Percentiles rank a stretch among this genome's conserved stretches.
These are phyloP conservation scores for Mortierella sp. DNA, from an alignment of 371 early-diverging fungal species.

Conservation along the genomic window DNA sequence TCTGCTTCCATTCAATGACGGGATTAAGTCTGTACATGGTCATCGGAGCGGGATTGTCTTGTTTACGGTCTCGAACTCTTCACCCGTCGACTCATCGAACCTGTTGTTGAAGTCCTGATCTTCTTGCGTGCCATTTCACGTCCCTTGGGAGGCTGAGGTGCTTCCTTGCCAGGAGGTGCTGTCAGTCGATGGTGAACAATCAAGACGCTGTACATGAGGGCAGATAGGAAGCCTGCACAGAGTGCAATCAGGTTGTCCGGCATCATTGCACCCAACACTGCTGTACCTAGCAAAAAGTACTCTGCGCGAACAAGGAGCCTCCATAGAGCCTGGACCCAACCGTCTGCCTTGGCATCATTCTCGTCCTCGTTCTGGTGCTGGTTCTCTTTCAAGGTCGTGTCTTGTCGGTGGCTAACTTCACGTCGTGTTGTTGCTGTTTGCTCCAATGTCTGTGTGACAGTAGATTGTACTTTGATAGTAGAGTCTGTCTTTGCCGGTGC, in stretches of 20 bases:
- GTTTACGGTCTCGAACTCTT: not conserved
- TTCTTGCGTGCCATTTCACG: not conserved
- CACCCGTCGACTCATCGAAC: not conserved
- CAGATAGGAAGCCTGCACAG: conserved; percentile 38
- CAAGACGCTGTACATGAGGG: conserved; percentile 25
- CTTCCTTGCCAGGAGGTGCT: conserved; percentile 22
- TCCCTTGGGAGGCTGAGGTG: conserved; percentile 20
- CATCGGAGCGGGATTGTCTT: too few species aligned
- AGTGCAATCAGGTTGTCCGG: conserved; percentile 35
- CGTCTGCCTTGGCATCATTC: not conserved
- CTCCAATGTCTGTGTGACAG: too few species aligned
- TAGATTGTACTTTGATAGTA: too few species aligned
- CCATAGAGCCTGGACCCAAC: conserved; percentile 35
- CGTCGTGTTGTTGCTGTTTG: too few species aligned
- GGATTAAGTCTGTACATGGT: too few species aligned
- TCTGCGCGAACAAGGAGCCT: conserved; percentile 28
- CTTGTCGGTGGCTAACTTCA: too few species aligned
- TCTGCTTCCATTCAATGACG: too few species aligned
- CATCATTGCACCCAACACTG: conserved; percentile 41
- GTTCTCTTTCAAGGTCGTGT: not conserved
- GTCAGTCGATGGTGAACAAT: conserved; percentile 18
- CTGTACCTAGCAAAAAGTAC: conserved; percentile 37
- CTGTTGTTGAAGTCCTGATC: not conserved
- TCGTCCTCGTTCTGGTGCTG: conserved; percentile 6
- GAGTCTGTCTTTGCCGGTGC: too few species aligned